Evolutionary conservation across 495 filamentous ascomycete genomes (phyloP).

Genomic region (Articulospora tetracladia): DNA sequence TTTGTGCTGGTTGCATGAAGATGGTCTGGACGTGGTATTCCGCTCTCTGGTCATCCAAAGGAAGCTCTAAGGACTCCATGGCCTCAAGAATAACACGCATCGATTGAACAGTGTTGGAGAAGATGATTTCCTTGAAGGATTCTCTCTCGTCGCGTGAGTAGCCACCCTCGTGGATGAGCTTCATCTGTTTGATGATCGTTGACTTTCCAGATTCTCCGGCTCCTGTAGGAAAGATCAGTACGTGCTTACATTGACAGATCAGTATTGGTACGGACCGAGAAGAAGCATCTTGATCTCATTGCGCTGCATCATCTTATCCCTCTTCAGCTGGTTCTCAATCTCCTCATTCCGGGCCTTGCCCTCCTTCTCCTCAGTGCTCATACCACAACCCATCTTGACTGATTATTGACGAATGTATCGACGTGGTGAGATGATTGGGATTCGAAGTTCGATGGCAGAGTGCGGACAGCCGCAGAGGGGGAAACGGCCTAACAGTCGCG

Average conservation of each 20-base stretch:
- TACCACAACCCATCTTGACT: slow-evolving; percentile 96
- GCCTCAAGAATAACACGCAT: slow-evolving; percentile 96
- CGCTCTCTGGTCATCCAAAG: slow-evolving; percentile 79
- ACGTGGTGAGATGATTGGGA: background rate
- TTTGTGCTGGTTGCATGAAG: slow-evolving; percentile 93
- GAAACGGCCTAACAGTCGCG: background rate
- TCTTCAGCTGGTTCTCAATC: slow-evolving; percentile 97
- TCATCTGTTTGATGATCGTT: slow-evolving; percentile 99
- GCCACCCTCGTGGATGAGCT: slow-evolving; percentile 78
- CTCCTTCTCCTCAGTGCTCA: slow-evolving; percentile 99
- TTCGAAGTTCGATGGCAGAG: background rate
- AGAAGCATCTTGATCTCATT: slow-evolving; percentile 99
- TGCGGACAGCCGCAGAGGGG: slow-evolving; percentile 2
- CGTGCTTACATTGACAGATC: background rate
- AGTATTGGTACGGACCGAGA: slow-evolving; percentile 63
- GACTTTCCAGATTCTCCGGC: slow-evolving; percentile 99
- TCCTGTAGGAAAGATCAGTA: slow-evolving; percentile 52
- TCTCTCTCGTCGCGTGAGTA: slow-evolving; percentile 77
- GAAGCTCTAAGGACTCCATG: slow-evolving; percentile 90
- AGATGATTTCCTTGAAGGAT: slow-evolving; percentile 94
- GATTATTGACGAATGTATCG: slow-evolving; percentile 1
- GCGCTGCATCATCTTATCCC: slow-evolving; percentile 90
- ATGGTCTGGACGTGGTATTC: slow-evolving; percentile 95
- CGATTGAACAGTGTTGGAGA: slow-evolving; percentile 95
- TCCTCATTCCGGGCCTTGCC: slow-evolving; percentile 98